A percentile compares a stretch with the other conserved stretches of the same genome.
Evolutionary conservation across 371 early-diverging fungal species (phyloP).

Genomic region (Mortierella sp.): DNA sequence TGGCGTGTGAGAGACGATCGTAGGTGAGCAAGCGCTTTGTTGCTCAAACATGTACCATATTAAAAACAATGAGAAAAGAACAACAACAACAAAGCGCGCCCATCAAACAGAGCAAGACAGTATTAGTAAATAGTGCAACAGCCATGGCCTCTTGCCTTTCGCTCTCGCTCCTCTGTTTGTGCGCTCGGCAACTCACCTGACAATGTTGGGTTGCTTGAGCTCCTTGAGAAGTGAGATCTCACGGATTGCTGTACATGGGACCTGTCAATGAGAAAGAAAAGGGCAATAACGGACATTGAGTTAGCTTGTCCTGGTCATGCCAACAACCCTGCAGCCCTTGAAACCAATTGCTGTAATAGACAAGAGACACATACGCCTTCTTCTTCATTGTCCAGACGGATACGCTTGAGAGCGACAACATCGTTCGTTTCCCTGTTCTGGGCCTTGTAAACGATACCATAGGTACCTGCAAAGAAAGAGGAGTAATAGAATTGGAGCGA

Average conservation of each 20-base stretch:
- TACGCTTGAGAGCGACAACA: slow-evolving; percentile 98
- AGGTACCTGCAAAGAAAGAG: slow-evolving; percentile 75
- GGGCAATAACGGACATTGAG: too few species aligned
- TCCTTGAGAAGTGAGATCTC: slow-evolving; percentile 98
- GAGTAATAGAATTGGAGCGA: not conserved
- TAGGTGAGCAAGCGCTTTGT: not conserved
- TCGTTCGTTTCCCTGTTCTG: slow-evolving; percentile 92
- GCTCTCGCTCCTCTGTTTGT: slow-evolving; percentile 9
- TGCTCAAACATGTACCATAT: not conserved
- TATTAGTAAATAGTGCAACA: not conserved
- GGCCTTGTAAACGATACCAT: slow-evolving; percentile 98
- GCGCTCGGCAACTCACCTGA: slow-evolving; percentile 65
- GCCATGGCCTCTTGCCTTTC: not conserved
- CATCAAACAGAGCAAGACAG: not conserved
- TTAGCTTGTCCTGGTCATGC: not conserved
- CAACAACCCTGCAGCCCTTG: not conserved
- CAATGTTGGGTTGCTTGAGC: slow-evolving; percentile 96
- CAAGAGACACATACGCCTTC: slow-evolving; percentile 77
- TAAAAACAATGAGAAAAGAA: not conserved
- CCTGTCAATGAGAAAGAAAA: slow-evolving; percentile 58
- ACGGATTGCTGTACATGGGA: slow-evolving; percentile 97
- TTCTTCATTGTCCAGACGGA: slow-evolving; percentile 96
- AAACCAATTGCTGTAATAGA: not conserved
- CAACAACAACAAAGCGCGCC: not conserved
- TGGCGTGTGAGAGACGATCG: slow-evolving; percentile 2